These are phyloP conservation scores for Pichia manshurica DNA, from an alignment of 805 yeast genomes.

Conservation along the genomic window DNA sequence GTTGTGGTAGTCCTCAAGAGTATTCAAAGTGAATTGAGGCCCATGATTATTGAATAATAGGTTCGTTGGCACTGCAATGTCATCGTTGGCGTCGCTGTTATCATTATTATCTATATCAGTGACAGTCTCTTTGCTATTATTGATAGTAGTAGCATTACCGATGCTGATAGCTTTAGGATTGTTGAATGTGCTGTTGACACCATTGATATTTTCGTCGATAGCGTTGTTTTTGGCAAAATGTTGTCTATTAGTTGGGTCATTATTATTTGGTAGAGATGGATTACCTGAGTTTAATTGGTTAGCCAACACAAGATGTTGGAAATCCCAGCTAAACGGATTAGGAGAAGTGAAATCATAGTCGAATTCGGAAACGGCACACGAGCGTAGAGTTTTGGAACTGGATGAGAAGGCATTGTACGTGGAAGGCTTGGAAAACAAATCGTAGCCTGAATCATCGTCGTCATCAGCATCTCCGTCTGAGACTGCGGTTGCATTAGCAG, in stretches of 20 bases:
- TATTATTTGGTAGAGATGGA: slow-evolving; percentile 1
- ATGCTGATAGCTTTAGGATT: neutral
- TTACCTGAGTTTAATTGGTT: neutral
- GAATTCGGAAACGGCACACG: slow-evolving; percentile 30
- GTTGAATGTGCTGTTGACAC: slow-evolving; percentile 1
- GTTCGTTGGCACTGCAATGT: neutral
- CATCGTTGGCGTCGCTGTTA: neutral
- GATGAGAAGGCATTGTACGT: slow-evolving; percentile 3
- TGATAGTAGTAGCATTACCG: neutral
- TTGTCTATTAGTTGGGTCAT: neutral
- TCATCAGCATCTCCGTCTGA: too few relatives aligned
- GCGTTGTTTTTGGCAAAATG: too few relatives aligned
- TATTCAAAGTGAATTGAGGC: neutral
- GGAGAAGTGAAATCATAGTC: slow-evolving; percentile 26
- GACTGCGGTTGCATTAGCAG: too few relatives aligned
- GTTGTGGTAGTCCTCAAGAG: neutral
- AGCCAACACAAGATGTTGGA: slow-evolving; percentile 18
- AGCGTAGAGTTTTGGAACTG: slow-evolving; percentile 5
- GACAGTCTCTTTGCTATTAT: neutral
- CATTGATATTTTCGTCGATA: slow-evolving; percentile 1
- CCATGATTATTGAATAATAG: neutral
- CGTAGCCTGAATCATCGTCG: neutral
- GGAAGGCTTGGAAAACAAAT: neutral
- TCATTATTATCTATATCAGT: neutral
- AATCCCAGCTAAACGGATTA: slow-evolving; percentile 30